Evolutionary conservation across 805 yeast genomes (phyloP).

Genomic region (Yamadazyma endophytica): DNA sequence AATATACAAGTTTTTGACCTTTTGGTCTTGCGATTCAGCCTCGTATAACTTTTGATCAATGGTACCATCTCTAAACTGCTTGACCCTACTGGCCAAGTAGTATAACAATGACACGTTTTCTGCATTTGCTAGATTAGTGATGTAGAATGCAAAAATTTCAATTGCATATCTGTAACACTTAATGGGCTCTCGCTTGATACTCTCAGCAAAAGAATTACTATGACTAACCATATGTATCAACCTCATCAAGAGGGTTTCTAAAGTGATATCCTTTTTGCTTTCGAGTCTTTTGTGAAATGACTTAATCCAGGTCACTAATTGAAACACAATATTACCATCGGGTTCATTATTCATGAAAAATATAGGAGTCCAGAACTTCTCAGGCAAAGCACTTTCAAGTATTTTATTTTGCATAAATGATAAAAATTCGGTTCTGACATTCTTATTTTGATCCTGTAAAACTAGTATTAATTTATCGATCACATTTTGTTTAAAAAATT

Average conservation of each 20-base stretch:
- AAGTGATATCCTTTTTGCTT: slow-evolving; percentile 37
- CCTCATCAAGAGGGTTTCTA: slow-evolving; percentile 66
- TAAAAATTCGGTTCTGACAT: slow-evolving; percentile 54
- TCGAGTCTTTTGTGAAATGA: slow-evolving; percentile 46
- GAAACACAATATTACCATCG: slow-evolving; percentile 40
- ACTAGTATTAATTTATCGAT: slow-evolving; percentile 52
- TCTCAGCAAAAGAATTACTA: slow-evolving; percentile 38
- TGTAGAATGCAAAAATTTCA: slow-evolving; percentile 56
- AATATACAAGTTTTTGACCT: slow-evolving; percentile 48
- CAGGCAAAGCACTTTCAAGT: slow-evolving; percentile 52
- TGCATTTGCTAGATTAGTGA: slow-evolving; percentile 56
- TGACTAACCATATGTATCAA: slow-evolving; percentile 70
- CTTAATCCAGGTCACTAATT: slow-evolving; percentile 66
- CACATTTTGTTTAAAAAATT: slow-evolving; percentile 48
- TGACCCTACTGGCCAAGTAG: slow-evolving; percentile 73
- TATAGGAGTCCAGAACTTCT: slow-evolving; percentile 60
- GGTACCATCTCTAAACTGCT: slow-evolving; percentile 66
- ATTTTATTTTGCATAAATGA: slow-evolving; percentile 47
- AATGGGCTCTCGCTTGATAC: slow-evolving; percentile 13
- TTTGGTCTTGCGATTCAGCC: slow-evolving; percentile 16
- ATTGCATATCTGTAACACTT: slow-evolving; percentile 52
- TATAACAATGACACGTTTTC: slow-evolving; percentile 70
- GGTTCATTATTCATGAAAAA: slow-evolving; percentile 82
- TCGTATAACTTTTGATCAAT: slow-evolving; percentile 25
- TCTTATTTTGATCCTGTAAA: slow-evolving; percentile 60